A percentile compares a stretch with the other conserved stretches of the same genome.
Evolutionary conservation across 1,284 basidiomycete species (phyloP).

Genomic region (Chalciporus sp.): DNA sequence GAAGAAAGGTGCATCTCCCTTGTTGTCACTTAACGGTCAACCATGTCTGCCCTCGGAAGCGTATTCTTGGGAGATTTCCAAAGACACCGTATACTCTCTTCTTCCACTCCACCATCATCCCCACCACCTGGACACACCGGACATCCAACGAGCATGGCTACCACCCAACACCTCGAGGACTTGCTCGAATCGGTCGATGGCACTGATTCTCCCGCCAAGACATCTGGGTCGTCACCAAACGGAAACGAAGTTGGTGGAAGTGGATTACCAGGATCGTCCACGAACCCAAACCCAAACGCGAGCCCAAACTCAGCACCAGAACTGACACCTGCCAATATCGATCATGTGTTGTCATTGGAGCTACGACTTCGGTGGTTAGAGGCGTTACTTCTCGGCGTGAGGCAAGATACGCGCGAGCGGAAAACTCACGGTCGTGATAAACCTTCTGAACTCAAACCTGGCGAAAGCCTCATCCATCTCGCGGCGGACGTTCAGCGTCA

Average conservation of each 20-base stretch:
- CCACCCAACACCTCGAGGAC: constrained; percentile 22
- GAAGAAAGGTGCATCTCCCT: not conserved
- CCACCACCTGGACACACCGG: constrained; percentile 44
- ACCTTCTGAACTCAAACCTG: constrained; percentile 40
- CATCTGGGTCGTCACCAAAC: constrained; percentile 9
- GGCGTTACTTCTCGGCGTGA: constrained; percentile 68
- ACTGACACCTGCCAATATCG: constrained; percentile 42
- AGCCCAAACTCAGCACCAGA: not conserved
- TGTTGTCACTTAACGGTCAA: not conserved
- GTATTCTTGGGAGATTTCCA: constrained; percentile 76
- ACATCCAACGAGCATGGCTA: constrained; percentile 21
- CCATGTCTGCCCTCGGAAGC: constrained; percentile 65
- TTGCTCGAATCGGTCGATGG: constrained; percentile 33
- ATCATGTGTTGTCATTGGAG: constrained; percentile 67
- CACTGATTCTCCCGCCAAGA: constrained; percentile 24
- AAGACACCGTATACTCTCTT: constrained; percentile 61
- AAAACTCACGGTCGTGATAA: constrained; percentile 30
- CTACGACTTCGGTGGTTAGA: constrained; percentile 76
- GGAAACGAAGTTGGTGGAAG: not conserved
- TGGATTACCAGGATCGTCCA: not conserved
- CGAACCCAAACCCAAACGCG: not conserved
- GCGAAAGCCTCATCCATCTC: constrained; percentile 57
- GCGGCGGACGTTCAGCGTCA: constrained; percentile 62
- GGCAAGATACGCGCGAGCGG: constrained; percentile 42
- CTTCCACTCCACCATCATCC: constrained; percentile 66